These are phyloP conservation scores for Kuraishia cidri DNA, from an alignment of 805 yeast genomes.

Conservation along the genomic window DNA sequence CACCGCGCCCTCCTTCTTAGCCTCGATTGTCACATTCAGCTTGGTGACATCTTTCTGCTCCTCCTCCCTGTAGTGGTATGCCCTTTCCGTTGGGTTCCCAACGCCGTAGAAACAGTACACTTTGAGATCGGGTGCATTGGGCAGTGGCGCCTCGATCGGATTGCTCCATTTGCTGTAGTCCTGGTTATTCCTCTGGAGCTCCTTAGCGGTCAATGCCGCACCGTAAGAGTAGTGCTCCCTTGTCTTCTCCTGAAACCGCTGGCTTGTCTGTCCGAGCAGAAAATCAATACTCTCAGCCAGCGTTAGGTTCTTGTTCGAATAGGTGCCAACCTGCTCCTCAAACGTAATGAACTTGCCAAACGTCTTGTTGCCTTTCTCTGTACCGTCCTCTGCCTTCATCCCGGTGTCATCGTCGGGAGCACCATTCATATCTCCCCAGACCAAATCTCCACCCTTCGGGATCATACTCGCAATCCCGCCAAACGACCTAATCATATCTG, in stretches of 20 bases:
- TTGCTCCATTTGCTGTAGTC: constrained; percentile 84
- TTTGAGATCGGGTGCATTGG: constrained; percentile 89
- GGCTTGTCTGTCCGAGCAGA: constrained; percentile 57
- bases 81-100: constrained; percentile 95
- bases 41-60: constrained; percentile 38
- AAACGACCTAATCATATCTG: constrained; percentile 76
- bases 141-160: constrained; percentile 87
- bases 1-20: constrained; percentile 54
- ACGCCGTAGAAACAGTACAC: constrained; percentile 89
- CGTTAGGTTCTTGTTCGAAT: constrained; percentile 47
- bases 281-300: constrained; percentile 60
- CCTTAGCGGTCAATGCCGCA: constrained; percentile 46
- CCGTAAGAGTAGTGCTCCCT: constrained; percentile 74
- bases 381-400: constrained; percentile 8
- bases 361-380: constrained; percentile 18
- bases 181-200: constrained; percentile 58
- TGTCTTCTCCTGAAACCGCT: constrained; percentile 65
- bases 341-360: constrained; percentile 74
- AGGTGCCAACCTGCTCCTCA: constrained; percentile 30
- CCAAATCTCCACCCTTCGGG: constrained; percentile 86
- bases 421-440: constrained; percentile 71
- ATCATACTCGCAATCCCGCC: constrained; percentile 96
- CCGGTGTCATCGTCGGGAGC: constrained; percentile 63
- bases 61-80: constrained; percentile 77
- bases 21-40: constrained; percentile 65